These are phyloP conservation scores for Fusarium torreyae DNA, from an alignment of 2,329 filamentous ascomycete species.

Conservation along the genomic window DNA sequence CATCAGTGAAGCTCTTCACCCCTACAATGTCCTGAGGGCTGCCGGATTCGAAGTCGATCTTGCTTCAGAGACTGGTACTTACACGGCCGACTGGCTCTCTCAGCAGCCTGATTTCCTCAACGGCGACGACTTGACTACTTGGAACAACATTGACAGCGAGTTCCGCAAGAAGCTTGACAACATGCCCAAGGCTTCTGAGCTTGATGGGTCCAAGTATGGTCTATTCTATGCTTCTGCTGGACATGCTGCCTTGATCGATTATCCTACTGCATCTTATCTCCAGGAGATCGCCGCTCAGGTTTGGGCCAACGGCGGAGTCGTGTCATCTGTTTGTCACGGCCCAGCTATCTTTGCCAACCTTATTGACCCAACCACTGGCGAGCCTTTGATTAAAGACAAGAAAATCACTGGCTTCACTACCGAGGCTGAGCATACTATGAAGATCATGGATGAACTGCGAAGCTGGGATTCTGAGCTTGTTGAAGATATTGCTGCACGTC, in stretches of 20 bases:
- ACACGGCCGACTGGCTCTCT: constrained; percentile 22
- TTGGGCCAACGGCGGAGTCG: constrained; percentile 10
- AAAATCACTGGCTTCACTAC: constrained; percentile 22
- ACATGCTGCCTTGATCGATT: constrained; percentile 24
- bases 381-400: constrained; percentile 27
- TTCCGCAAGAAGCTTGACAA: constrained; percentile 63
- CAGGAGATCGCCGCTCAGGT: constrained; percentile 20
- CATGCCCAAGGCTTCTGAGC: constrained; percentile 54
- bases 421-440: constrained; percentile 7
- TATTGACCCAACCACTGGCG: constrained; percentile 7
- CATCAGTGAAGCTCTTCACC: constrained; percentile 16
- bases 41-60: constrained; percentile 23
- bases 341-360: constrained; percentile 25
- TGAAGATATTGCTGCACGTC: constrained; percentile 14
- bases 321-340: constrained; percentile 22
- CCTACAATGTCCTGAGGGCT: constrained; percentile 16
- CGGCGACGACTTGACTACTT: constrained; percentile 40
- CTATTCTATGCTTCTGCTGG: constrained; percentile 43
- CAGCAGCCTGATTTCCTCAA: constrained; percentile 28
- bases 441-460: constrained; percentile 17
- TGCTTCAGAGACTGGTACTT: constrained; percentile 15
- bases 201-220: constrained; percentile 45
- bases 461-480: constrained; percentile 18
- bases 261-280: constrained; percentile 15
- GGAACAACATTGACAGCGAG: constrained; percentile 58